Evolutionary conservation across 1,139 yeast species (phyloP), one percentile per base, ranked within the genome.

Genomic region (Eremothecium cymbalariae): DNA sequence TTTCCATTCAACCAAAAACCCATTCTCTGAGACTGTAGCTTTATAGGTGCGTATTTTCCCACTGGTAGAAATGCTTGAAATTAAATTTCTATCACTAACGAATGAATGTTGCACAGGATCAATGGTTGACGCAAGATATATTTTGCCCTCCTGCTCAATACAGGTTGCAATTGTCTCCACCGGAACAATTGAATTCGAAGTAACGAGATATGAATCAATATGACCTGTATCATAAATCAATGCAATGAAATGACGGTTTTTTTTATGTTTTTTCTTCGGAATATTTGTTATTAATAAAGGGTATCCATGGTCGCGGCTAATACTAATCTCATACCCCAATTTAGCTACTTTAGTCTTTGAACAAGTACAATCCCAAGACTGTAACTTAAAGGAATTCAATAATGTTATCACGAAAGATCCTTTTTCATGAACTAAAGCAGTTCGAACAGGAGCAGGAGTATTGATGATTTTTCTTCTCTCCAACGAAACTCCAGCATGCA

Each of bases 51-150:
- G 62, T n/a, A 83, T 63, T 3, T 60, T 40, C 1, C 95, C 95
- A 0, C 53, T 46, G 1, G 51, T 48, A 12, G 80, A 72, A 5
- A 81, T 73, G 0, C 77, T 64, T 0, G 86, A 70, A 8, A 85
- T 53, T 6, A 82, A 39, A 62, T 73, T 44, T 53, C 67, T 36
- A 58, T 61, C 40, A 54, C 57, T 51, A 32, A 60, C 41, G 46
- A 63, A 57, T 30, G 67, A 48, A 52, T 59, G 67, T 12, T 80
- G 80, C 4, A 75, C 81, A 1, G 83, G 81, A 49, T 84, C 90
- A 13, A 83, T 75, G 0, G 75, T 64, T 1, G 79, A 67, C 6
- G 80, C 71, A 15, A 62, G 56, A 41, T 68, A 67, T 3, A 77
- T 57, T 0, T 54, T 53, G 9, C 12, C 29, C 4, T 58, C 55